Evolutionary conservation across 1,284 basidiomycete genomes (phyloP), one percentile per base, ranked within the genome.

Genomic region (Coniferiporia weirii): DNA sequence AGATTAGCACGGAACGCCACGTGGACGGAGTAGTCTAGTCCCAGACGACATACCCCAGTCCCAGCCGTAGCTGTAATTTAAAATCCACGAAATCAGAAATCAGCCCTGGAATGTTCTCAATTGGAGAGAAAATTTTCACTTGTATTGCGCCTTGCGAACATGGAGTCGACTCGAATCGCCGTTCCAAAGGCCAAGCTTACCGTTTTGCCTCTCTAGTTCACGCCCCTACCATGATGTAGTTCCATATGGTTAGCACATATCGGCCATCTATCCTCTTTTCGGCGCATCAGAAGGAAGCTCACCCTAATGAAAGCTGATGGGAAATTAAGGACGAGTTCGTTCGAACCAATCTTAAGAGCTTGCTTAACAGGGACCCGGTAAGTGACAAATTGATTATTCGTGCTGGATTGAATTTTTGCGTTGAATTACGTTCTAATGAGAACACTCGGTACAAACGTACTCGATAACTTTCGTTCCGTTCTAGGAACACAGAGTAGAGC

Each of bases 61-160:
- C 89, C 90, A 91, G 20, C 87, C 88, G 68, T 89, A 91, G 69
- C 87, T 90, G 60, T 13, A n/a, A 51, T 27, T 10, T 22, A 44
- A 61, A 38, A n/a, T n/a, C n/a, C 44, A n/a, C 17, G 48, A 53
- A 59, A 12, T 27, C 38, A 40, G 38, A 10, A 12, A 19, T 1
- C 47, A 52, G 57, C 46, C 20, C 34, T 53, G 17, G 47, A 59
- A n/a, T 36, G 27, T 40, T 47, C 40, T 19, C 1, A 19, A 52
- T 43, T 4, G 20, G 20, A 15, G 7, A 54, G 13, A 52, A 32
- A 52, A 51, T 45, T 68, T 78, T 65, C 69, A 91, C 80, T 89
- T 89, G 76, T 93, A 95, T 68, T 92, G 89, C 1, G 93, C 91
- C 72, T 95, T 95, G 54, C 93, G 83, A 47, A 94, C 87, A 68